phyloP scores from a whole-genome alignment of 495 filamentous ascomycete genomes.

The Venustampulla echinocandica region DNA sequence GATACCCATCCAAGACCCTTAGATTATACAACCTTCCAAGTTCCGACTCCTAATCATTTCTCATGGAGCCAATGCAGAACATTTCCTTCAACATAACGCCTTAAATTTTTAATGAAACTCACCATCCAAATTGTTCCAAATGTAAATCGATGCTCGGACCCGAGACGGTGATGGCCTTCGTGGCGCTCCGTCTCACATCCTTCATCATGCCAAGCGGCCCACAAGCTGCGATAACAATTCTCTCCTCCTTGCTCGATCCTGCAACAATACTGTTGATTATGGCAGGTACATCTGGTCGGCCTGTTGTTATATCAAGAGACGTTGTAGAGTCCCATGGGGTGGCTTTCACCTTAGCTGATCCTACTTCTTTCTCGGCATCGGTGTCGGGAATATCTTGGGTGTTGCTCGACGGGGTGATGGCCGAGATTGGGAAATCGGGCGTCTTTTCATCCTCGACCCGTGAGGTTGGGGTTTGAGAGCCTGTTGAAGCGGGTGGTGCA shows the following conservation, averaged over 20 bases:
- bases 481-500: background rate
- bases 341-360: background rate
- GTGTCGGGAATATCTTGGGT: slow-evolving; percentile 6
- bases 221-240: slow-evolving; percentile 43
- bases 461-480: background rate
- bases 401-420: background rate
- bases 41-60: background rate
- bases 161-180: slow-evolving; percentile 35
- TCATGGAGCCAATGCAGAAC: background rate
- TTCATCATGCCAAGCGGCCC: slow-evolving; percentile 41
- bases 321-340: slow-evolving; percentile 4
- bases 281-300: slow-evolving; percentile 35
- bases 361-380: slow-evolving; percentile 21
- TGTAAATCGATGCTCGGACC: slow-evolving; percentile 47
- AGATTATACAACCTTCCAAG: no score
- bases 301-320: slow-evolving; percentile 21
- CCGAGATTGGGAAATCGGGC: slow-evolving; percentile 19
- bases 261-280: slow-evolving; percentile 35
- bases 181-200: slow-evolving; percentile 41
- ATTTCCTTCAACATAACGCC: background rate
- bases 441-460: slow-evolving; percentile 6
- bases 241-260: slow-evolving; percentile 30
- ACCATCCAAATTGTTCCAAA: slow-evolving; percentile 50
- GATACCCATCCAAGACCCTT: no score
- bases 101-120: background rate